These are phyloP conservation scores for Paecilomyces variotii DNA, from an alignment of 2,329 filamentous ascomycete species.

Conservation along the genomic window DNA sequence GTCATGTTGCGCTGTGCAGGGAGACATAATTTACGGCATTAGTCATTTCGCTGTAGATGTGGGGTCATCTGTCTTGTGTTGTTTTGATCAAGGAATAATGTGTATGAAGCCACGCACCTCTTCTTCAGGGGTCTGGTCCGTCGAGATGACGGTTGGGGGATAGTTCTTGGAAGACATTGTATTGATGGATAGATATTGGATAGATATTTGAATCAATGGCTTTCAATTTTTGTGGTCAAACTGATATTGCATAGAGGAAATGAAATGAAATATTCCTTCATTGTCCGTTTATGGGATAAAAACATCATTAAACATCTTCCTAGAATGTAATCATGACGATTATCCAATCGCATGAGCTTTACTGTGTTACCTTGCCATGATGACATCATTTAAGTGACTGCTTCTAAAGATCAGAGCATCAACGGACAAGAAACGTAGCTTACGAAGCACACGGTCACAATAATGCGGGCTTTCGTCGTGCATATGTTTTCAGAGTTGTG, in stretches of 20 bases:
- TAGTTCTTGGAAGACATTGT: background rate
- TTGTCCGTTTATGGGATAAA: too few relatives aligned
- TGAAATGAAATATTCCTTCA: too few relatives aligned
- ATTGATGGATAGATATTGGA: background rate
- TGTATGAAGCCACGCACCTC: background rate
- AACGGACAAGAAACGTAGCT: too few relatives aligned
- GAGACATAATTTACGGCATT: background rate
- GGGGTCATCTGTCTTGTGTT: background rate
- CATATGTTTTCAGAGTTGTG: too few relatives aligned
- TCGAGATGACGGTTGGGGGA: background rate
- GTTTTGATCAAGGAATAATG: background rate
- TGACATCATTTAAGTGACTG: too few relatives aligned
- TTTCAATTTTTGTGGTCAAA: background rate
- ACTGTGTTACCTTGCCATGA: too few relatives aligned
- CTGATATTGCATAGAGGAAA: background rate
- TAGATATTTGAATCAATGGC: background rate
- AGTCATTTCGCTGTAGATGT: background rate
- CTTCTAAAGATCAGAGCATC: too few relatives aligned
- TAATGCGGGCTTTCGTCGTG: too few relatives aligned
- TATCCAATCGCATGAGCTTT: background rate
- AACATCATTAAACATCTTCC: background rate
- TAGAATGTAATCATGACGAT: background rate
- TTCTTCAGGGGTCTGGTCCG: background rate
- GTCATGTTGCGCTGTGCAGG: conserved; percentile 18
- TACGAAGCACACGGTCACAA: too few relatives aligned